phyloP scores from a whole-genome alignment of 306 rosid species.

The Vigna nakashimae region DNA sequence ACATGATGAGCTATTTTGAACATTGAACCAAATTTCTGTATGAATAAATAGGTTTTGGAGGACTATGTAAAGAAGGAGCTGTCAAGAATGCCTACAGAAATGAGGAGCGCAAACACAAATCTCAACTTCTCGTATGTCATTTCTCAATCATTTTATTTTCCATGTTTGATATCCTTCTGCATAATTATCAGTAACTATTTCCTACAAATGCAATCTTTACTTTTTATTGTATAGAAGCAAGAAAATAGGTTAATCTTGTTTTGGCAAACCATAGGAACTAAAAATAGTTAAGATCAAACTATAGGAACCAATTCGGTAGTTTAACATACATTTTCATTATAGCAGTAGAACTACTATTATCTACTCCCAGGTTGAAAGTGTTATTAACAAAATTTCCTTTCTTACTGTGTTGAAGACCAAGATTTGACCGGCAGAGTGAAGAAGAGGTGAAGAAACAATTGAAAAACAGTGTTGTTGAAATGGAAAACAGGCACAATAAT shows the following conservation, averaged over 20 bases:
- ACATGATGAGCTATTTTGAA: not conserved
- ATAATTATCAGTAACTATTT: not conserved
- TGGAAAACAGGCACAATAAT: not conserved
- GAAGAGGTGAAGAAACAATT: not conserved
- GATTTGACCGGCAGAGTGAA: slow-evolving; percentile 60
- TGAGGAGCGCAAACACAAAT: slow-evolving; percentile 63
- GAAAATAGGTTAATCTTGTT: not conserved
- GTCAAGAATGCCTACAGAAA: slow-evolving; percentile 71
- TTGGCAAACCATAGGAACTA: no score
- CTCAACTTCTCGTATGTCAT: slow-evolving; percentile 64
- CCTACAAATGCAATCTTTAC: not conserved
- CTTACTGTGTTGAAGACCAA: slow-evolving; percentile 50
- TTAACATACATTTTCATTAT: not conserved
- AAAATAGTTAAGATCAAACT: no score
- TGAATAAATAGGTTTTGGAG: slow-evolving; percentile 60
- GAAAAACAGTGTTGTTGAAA: not conserved
- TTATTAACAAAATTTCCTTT: not conserved
- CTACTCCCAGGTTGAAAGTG: not conserved
- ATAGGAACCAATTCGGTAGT: no score
- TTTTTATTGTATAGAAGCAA: slow-evolving; percentile 25
- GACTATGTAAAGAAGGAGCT: slow-evolving; percentile 67
- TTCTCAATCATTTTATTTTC: not conserved
- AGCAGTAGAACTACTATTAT: not conserved
- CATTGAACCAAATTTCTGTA: not conserved
- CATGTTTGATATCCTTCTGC: not conserved